A percentile compares a stretch with the other conserved stretches of the same genome.
phyloP scores from a whole-genome alignment of 2,329 filamentous ascomycete genomes.

The Aulographum hederae region DNA sequence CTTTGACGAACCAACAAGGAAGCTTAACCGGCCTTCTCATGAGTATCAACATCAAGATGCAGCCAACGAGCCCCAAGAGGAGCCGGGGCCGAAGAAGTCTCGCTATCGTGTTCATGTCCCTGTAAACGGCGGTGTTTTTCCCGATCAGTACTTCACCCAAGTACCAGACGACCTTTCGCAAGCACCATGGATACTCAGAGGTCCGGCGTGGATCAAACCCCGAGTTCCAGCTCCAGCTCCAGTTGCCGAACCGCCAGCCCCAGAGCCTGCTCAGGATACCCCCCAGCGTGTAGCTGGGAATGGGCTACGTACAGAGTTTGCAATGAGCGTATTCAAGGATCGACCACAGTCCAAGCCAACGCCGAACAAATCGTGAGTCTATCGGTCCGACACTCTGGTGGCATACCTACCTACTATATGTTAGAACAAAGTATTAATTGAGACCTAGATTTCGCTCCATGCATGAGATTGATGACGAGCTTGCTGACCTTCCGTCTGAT shows the following conservation, averaged over 20 bases:
- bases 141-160: slow-evolving; percentile 24
- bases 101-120: slow-evolving; percentile 26
- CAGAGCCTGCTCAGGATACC: not conserved
- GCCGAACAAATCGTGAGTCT: no score
- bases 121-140: slow-evolving; percentile 18
- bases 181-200: slow-evolving; percentile 25
- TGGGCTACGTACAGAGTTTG: not conserved
- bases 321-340: not conserved
- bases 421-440: not conserved
- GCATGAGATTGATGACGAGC: slow-evolving; percentile 16
- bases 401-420: no score
- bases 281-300: not conserved
- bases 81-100: slow-evolving; percentile 12
- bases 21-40: not conserved
- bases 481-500: slow-evolving; percentile 38
- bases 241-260: not conserved
- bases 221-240: not conserved
- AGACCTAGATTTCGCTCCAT: not conserved
- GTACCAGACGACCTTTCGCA: slow-evolving; percentile 18
- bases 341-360: not conserved
- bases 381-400: no score
- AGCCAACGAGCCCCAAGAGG: slow-evolving; percentile 4
- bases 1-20: not conserved
- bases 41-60: not conserved
- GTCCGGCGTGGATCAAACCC: slow-evolving; percentile 29